Percentiles rank a stretch among this genome's conserved stretches.
Evolutionary conservation across 2,329 filamentous ascomycete species (phyloP).

Genomic region (Apiospora koreana): DNA sequence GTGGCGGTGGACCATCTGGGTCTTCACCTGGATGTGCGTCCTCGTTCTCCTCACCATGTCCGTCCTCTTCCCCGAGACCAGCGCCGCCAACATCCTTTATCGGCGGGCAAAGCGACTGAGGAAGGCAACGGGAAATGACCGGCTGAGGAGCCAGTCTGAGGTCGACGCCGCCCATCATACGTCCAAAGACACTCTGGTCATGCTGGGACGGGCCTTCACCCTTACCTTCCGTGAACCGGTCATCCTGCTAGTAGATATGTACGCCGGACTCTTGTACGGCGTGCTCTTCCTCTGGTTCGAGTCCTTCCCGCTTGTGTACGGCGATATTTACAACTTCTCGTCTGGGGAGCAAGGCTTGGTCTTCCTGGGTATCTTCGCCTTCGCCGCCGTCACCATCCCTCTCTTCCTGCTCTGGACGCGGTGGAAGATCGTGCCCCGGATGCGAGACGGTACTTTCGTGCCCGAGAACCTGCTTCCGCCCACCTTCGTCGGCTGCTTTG

Average conservation of each 20-base stretch:
- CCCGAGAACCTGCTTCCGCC: conserved; percentile 22
- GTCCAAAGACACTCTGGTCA: conserved; percentile 32
- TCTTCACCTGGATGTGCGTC: conserved; percentile 37
- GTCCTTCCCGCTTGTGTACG: conserved; percentile 43
- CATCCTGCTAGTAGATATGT: conserved; percentile 37
- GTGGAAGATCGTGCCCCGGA: conserved; percentile 45
- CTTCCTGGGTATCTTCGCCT: conserved; percentile 39
- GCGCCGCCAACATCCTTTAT: conserved; percentile 39
- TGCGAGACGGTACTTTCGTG: conserved; percentile 43
- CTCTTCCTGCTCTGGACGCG: conserved; percentile 31
- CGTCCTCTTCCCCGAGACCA: conserved; percentile 41
- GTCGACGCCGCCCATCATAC: conserved; percentile 39
- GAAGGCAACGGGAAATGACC: conserved; percentile 45
- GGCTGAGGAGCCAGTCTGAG: conserved; percentile 53
- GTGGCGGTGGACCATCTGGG: conserved; percentile 29
- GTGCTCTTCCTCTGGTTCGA: conserved; percentile 46
- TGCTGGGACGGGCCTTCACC: conserved; percentile 39
- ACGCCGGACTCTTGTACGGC: conserved; percentile 41
- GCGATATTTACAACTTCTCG: conserved; percentile 42
- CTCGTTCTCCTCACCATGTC: conserved; percentile 27
- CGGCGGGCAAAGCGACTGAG: conserved; percentile 40
- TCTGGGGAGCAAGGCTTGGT: conserved; percentile 34
- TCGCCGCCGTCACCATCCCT: conserved; percentile 27
- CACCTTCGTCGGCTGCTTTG: conserved; percentile 53
- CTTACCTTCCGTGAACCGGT: conserved; percentile 45